A percentile compares a stretch with the other conserved stretches of the same genome.
phyloP scores from a whole-genome alignment of 2,329 filamentous ascomycete species.

The Xylaria sp. region DNA sequence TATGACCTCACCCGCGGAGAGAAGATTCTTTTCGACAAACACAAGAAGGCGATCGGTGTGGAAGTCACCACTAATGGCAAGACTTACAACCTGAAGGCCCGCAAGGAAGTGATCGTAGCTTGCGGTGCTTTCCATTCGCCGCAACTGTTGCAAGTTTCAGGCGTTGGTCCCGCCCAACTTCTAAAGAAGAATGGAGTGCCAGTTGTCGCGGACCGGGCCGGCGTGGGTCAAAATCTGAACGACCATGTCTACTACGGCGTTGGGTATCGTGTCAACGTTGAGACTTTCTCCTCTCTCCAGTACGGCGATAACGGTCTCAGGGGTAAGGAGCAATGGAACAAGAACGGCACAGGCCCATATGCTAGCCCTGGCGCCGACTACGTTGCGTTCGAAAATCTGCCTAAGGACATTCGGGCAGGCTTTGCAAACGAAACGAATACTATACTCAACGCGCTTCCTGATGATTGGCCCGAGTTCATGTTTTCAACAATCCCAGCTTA shows the following conservation, averaged over 20 bases:
- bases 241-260: conserved; percentile 19
- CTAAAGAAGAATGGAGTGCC: neutral
- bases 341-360: conserved; percentile 3
- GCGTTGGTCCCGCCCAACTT: conserved; percentile 11
- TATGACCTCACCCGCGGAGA: conserved; percentile 42
- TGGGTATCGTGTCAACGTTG: neutral
- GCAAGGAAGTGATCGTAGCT: conserved; percentile 17
- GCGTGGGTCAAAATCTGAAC: conserved; percentile 20
- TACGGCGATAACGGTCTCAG: conserved; percentile 2
- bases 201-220: neutral
- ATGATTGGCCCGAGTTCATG: conserved; percentile 15
- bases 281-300: conserved; percentile 9
- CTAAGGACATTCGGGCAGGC: neutral
- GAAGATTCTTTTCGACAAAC: conserved; percentile 56
- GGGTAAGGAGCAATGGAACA: conserved; percentile 9
- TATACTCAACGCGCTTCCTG: neutral
- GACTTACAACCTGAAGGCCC: conserved; percentile 42
- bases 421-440: neutral
- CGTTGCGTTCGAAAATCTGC: conserved; percentile 6
- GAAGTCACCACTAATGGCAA: conserved; percentile 38
- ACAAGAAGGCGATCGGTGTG: conserved; percentile 50
- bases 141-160: conserved; percentile 19
- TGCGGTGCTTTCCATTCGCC: conserved; percentile 11
- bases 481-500: neutral
- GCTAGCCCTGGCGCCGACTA: conserved; percentile 11